Percentiles rank a stretch among this genome's conserved stretches.
Conservation (phyloP, 139 green algal genomes). For the Edaphochlamys debaryana region DNA sequence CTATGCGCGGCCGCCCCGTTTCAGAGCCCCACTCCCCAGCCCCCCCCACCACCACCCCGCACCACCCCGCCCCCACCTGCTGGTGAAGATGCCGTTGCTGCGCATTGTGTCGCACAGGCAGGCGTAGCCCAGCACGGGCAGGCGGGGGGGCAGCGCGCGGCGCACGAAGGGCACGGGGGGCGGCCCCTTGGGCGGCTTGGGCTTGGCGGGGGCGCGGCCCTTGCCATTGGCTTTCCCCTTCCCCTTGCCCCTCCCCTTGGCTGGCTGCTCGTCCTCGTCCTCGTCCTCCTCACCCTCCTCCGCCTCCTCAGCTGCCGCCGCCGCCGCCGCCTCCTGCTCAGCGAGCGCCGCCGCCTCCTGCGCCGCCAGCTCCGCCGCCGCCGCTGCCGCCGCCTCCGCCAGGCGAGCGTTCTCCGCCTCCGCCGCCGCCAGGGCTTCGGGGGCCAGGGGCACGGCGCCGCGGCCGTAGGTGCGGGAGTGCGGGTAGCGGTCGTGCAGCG, state of each 20-base stretch:
- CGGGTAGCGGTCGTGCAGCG: conserved; percentile 15
- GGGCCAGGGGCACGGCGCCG: conserved; percentile 8
- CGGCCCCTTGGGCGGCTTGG: not conserved
- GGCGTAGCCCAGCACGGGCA: conserved; percentile 78
- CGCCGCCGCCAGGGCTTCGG: conserved; percentile 28
- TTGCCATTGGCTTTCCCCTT: no score
- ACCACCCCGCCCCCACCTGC: conserved; percentile 20
- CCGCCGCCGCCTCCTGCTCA: not conserved
- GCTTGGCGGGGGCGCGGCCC: no score
- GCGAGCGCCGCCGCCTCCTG: not conserved
- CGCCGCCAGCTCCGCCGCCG: not conserved
- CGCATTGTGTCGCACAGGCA: conserved; percentile 72
- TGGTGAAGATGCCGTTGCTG: conserved; percentile 65
- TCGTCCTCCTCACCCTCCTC: not conserved
- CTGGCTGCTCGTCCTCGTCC: not conserved
- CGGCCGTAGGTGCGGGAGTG: conserved; percentile 15
- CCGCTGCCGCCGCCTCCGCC: no score
- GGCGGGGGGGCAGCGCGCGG: conserved; percentile 13
- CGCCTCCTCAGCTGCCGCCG: not conserved
- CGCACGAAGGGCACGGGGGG: not conserved
- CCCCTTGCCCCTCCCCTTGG: not conserved
- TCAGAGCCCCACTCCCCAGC: no score
- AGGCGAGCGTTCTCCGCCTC: not conserved
- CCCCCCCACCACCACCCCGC: no score
- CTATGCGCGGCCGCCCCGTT: no score